Evolutionary conservation across 2,329 filamentous ascomycete genomes (phyloP).

Genomic region (Gaeumannomyces tritici): DNA sequence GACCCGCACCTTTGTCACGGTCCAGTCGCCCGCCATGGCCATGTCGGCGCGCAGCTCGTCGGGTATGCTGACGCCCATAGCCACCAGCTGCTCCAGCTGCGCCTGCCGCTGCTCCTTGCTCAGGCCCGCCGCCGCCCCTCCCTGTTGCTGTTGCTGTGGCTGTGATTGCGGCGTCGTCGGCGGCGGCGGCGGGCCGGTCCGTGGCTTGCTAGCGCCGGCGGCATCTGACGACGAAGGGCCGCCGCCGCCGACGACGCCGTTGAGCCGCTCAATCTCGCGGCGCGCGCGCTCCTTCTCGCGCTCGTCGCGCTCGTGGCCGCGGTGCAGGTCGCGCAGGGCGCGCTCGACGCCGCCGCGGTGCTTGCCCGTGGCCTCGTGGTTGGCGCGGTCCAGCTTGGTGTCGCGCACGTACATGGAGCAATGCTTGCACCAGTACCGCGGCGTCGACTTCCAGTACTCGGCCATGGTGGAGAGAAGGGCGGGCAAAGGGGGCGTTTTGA

Average conservation of each 20-base stretch:
- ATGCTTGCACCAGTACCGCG: constrained; percentile 97
- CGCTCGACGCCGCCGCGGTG: constrained; percentile 84
- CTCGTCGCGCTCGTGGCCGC: constrained; percentile 69
- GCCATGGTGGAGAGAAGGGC: constrained; percentile 74
- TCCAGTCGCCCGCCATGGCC: constrained; percentile 86
- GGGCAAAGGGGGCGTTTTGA: too few species aligned
- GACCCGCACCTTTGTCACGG: constrained; percentile 55
- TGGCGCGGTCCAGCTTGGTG: constrained; percentile 78
- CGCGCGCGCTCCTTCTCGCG: constrained; percentile 75
- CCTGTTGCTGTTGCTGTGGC: constrained; percentile 6
- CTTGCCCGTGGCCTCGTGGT: constrained; percentile 79
- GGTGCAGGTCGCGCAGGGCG: constrained; percentile 81
- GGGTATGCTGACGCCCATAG: constrained; percentile 78
- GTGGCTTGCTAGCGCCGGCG: background rate
- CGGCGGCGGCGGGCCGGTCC: background rate
- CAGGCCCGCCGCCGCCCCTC: constrained; percentile 26
- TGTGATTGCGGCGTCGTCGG: background rate
- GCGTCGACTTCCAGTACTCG: constrained; percentile 98
- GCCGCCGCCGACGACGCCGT: constrained; percentile 41
- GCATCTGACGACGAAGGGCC: constrained; percentile 12
- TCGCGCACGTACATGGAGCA: constrained; percentile 86
- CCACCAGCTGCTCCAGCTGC: constrained; percentile 80
- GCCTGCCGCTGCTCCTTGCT: constrained; percentile 62
- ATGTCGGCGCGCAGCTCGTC: constrained; percentile 69
- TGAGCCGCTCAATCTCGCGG: constrained; percentile 76